Evolutionary conservation across 305 asterid species (phyloP).

Genomic region (Euphrasia arctica): DNA sequence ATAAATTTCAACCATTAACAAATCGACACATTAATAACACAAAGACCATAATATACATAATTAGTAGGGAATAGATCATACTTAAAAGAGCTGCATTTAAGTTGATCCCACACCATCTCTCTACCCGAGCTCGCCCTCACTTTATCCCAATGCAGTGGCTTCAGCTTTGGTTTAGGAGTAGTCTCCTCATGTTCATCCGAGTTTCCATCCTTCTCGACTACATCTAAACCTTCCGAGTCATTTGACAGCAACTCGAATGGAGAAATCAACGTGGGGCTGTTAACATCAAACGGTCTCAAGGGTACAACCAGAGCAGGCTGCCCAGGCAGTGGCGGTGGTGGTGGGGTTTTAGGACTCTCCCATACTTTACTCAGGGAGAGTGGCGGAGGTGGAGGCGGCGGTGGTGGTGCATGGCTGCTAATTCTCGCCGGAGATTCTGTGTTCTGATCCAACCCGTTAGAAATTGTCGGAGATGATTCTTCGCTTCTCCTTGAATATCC

Average conservation of each 20-base stretch:
- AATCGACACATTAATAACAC: slow-evolving; percentile 4
- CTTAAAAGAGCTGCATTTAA: slow-evolving; percentile 92
- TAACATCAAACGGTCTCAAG: slow-evolving; percentile 42
- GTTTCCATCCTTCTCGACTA: neutral
- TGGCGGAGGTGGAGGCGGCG: slow-evolving; percentile 27
- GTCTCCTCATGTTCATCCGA: slow-evolving; percentile 19
- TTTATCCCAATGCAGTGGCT: slow-evolving; percentile 99
- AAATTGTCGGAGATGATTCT: slow-evolving; percentile 64
- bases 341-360: slow-evolving; percentile 55
- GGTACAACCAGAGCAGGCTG: slow-evolving; percentile 50
- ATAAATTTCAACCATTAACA: slow-evolving; percentile 15
- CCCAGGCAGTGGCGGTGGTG: slow-evolving; percentile 34
- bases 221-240: neutral
- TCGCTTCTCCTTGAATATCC: slow-evolving; percentile 53
- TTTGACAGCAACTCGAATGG: slow-evolving; percentile 59
- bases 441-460: slow-evolving; percentile 42
- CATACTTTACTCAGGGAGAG: slow-evolving; percentile 31
- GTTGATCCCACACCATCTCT: slow-evolving; percentile 99
- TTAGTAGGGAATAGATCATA: slow-evolving; percentile 32
- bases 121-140: slow-evolving; percentile 95
- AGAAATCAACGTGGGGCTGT: slow-evolving; percentile 46
- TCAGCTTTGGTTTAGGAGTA: slow-evolving; percentile 75
- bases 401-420: slow-evolving; percentile 25
- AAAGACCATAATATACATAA: neutral
- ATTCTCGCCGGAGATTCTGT: slow-evolving; percentile 28